Conservation (phyloP, 257 asterid species). For the Solanum dulcamara region DNA sequence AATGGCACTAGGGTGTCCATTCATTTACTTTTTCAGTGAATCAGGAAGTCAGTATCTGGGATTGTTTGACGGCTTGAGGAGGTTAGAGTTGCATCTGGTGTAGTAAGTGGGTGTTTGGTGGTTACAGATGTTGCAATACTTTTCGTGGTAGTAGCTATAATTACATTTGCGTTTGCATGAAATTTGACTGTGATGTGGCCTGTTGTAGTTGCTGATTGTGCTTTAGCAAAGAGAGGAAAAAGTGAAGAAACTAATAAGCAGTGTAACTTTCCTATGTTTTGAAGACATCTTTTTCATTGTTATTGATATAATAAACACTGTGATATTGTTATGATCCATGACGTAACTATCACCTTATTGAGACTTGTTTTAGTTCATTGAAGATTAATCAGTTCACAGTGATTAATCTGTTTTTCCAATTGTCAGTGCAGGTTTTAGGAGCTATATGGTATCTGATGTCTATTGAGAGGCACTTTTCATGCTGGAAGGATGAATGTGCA, state of each 20-base stretch:
- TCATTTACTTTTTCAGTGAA: background rate
- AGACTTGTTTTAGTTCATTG: background rate
- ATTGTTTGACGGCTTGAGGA: background rate
- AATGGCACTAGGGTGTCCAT: background rate
- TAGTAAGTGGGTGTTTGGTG: background rate
- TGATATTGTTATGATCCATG: background rate
- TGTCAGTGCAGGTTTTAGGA: slow-evolving; percentile 49
- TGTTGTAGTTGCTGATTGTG: background rate
- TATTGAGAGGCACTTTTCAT: slow-evolving; percentile 54
- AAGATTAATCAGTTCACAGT: background rate
- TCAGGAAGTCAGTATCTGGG: background rate
- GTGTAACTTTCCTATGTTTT: background rate
- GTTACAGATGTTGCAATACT: background rate
- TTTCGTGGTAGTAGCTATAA: background rate
- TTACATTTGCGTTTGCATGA: background rate
- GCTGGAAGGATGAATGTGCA: slow-evolving; percentile 58
- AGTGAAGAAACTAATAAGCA: background rate
- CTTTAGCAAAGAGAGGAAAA: background rate
- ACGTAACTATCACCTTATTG: background rate
- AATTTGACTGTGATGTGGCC: background rate
- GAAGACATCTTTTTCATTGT: background rate
- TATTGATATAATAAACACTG: background rate
- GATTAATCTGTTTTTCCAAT: background rate
- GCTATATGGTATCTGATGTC: slow-evolving; percentile 81
- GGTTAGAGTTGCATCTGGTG: background rate